phyloP scores from a whole-genome alignment of 2,329 filamentous ascomycete species.

The Amphichorda felina region DNA sequence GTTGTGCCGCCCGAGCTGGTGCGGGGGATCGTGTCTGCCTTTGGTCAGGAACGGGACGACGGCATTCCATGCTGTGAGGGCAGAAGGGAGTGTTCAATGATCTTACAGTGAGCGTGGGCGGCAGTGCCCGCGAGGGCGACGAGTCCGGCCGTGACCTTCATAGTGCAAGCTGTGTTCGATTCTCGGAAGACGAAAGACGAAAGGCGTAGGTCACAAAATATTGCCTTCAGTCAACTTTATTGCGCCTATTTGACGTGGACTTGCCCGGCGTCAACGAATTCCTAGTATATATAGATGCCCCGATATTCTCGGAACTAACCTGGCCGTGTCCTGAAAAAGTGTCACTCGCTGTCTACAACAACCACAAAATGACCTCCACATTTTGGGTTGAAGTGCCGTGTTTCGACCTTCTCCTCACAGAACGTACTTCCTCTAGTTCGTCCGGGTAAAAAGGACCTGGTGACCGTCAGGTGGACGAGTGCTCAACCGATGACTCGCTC shows the following conservation, averaged over 20 bases:
- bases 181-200: not conserved
- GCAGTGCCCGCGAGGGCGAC: slow-evolving; percentile 11
- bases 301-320: not conserved
- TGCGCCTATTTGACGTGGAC: no score
- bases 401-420: no score
- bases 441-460: no score
- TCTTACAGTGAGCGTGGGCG: slow-evolving; percentile 26
- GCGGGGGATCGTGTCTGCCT: slow-evolving; percentile 26
- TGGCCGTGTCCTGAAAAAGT: not conserved
- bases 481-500: no score
- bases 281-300: not conserved
- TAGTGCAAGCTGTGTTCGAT: slow-evolving; percentile 1
- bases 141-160: slow-evolving; percentile 8
- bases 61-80: no score
- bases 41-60: slow-evolving; percentile 8
- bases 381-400: no score
- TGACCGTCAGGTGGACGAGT: no score
- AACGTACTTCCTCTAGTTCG: no score
- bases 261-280: no score
- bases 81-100: not conserved
- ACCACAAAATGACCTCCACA: no score
- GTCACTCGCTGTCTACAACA: not conserved
- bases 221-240: no score
- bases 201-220: no score
- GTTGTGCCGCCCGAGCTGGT: slow-evolving; percentile 16